Percentiles rank a stretch among this genome's conserved stretches.
These are phyloP conservation scores for Fusarium longipes DNA, from an alignment of 2,329 filamentous ascomycete species.

Conservation along the genomic window DNA sequence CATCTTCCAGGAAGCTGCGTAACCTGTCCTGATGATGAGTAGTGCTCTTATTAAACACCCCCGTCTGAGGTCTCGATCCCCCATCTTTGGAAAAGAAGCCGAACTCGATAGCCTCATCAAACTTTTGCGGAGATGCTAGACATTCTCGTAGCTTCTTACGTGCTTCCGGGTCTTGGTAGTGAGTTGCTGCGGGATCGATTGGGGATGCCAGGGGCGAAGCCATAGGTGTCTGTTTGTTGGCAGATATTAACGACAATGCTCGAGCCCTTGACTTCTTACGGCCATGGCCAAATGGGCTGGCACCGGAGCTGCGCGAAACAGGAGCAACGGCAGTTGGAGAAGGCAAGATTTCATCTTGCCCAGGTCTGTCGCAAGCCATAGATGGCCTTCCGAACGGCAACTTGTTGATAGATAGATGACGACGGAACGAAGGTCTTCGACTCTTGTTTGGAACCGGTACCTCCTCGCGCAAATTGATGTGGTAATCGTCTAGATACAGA, in stretches of 20 bases:
- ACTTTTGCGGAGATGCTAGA: conserved; percentile 90
- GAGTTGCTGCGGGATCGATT: conserved; percentile 78
- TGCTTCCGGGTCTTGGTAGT: conserved; percentile 92
- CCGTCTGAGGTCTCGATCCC: conserved; percentile 49
- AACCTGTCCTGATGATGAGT: conserved; percentile 61
- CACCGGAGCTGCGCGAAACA: conserved; percentile 35
- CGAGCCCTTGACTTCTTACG: conserved; percentile 66
- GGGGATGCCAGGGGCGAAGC: conserved; percentile 41
- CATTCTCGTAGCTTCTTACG: conserved; percentile 87
- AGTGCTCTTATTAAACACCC: conserved; percentile 43
- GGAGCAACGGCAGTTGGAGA: conserved; percentile 42
- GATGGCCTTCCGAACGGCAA: conserved; percentile 70
- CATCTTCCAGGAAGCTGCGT: conserved; percentile 69
- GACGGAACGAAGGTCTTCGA: conserved; percentile 71
- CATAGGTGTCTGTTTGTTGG: conserved; percentile 54
- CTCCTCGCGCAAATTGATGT: conserved; percentile 68
- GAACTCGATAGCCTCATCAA: conserved; percentile 94
- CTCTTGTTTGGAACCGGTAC: conserved; percentile 57
- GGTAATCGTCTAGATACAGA: conserved; percentile 76
- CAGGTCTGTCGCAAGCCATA: conserved; percentile 62
- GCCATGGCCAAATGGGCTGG: conserved; percentile 51
- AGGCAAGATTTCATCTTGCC: conserved; percentile 55
- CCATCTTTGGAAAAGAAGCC: conserved; percentile 79
- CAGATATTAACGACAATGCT: conserved; percentile 65
- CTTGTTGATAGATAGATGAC: conserved; percentile 77